phyloP scores from a whole-genome alignment of 2,329 filamentous ascomycete species.

The Whalleya microplaca region DNA sequence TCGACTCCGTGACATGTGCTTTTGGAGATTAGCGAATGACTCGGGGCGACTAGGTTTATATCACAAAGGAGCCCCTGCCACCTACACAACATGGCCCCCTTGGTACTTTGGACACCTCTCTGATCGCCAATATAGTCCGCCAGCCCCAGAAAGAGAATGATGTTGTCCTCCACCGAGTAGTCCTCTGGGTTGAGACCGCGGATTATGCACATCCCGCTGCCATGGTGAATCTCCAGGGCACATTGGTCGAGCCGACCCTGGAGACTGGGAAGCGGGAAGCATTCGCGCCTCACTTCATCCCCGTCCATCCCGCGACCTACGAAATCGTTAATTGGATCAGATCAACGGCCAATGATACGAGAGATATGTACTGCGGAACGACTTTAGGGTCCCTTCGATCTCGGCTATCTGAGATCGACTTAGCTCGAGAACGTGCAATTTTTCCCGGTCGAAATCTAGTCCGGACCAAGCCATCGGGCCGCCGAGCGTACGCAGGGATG shows the following conservation, averaged over 20 bases:
- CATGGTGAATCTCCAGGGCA: slow-evolving; percentile 43
- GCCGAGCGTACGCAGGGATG: slow-evolving; percentile 24
- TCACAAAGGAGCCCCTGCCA: neutral
- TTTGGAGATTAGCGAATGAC: slow-evolving; percentile 17
- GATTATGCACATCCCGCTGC: slow-evolving; percentile 57
- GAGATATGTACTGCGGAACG: slow-evolving; percentile 30
- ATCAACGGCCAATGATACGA: slow-evolving; percentile 24
- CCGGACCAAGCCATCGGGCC: slow-evolving; percentile 28
- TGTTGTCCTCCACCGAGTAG: slow-evolving; percentile 57
- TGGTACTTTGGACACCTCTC: slow-evolving; percentile 54
- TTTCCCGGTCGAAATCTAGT: slow-evolving; percentile 7
- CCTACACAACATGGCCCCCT: slow-evolving; percentile 52
- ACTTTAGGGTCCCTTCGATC: slow-evolving; percentile 28
- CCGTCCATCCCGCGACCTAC: slow-evolving; percentile 41
- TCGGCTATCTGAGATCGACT: slow-evolving; percentile 24
- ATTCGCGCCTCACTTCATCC: slow-evolving; percentile 41
- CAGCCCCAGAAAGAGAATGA: slow-evolving; percentile 59
- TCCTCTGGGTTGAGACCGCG: slow-evolving; percentile 53
- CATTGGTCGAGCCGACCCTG: slow-evolving; percentile 39
- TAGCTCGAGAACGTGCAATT: slow-evolving; percentile 27
- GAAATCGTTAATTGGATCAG: slow-evolving; percentile 22
- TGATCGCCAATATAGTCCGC: slow-evolving; percentile 59
- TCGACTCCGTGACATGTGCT: slow-evolving; percentile 55
- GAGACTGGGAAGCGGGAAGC: slow-evolving; percentile 47
- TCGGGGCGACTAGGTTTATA: neutral